Percentiles rank a stretch among this genome's conserved stretches.
Evolutionary conservation across 306 rosid genomes (phyloP).

Genomic region (Arachis hypogaea): DNA sequence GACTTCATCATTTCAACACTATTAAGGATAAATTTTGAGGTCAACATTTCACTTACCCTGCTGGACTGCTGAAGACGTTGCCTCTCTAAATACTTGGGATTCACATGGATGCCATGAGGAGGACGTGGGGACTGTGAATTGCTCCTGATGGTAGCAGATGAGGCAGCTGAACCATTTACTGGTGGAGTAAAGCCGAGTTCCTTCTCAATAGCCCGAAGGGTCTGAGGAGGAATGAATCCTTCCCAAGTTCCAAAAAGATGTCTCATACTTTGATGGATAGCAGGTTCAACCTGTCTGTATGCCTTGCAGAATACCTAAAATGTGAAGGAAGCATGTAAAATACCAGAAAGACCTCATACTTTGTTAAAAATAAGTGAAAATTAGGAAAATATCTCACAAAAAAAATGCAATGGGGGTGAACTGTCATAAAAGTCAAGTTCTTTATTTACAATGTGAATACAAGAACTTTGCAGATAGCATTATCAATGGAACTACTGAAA

Average conservation of each 20-base stretch:
- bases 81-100: constrained; percentile 91
- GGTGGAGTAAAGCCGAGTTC: constrained; percentile 72
- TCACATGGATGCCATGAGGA: constrained; percentile 85
- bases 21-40: constrained; percentile 4
- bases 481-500: background rate
- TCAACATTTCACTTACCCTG: constrained; percentile 59
- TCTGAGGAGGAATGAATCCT: constrained; percentile 83
- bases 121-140: constrained; percentile 75
- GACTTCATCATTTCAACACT: background rate
- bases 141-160: constrained; percentile 56
- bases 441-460: constrained; percentile 14
- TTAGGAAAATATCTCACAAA: background rate
- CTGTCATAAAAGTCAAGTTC: constrained; percentile 17
- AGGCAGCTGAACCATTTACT: constrained; percentile 63
- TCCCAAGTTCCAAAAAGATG: constrained; percentile 99
- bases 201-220: constrained; percentile 79
- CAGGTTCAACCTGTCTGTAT: constrained; percentile 75
- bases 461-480: background rate
- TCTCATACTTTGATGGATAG: constrained; percentile 75
- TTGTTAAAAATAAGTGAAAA: constrained; percentile 28
- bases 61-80: constrained; percentile 85
- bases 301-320: constrained; percentile 92
- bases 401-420: background rate
- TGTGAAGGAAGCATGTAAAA: constrained; percentile 26
- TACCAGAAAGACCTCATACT: constrained; percentile 6